Evolutionary conservation across 192 early-diverging fungal genomes (phyloP), one percentile per base, ranked within the genome.

Genomic region (Backusella mclennaniae): DNA sequence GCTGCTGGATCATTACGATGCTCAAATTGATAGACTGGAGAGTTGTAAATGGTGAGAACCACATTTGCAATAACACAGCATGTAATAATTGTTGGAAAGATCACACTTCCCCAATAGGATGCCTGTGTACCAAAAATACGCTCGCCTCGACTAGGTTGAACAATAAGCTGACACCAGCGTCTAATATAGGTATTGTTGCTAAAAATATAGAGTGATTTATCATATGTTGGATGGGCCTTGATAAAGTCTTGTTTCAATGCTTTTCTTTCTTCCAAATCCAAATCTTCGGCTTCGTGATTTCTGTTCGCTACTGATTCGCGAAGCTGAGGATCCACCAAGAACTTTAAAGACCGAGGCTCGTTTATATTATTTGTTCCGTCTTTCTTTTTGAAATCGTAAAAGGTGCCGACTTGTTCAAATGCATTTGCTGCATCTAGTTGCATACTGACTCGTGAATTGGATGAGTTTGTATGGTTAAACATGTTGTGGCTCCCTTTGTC

Each of bases 181-280:
- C 89, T 75, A 38, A 90, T 73, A 26, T 72, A 76, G 74, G 88
- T 88, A 6, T 76, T 69, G 2, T 84, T 80, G 12, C 85, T 81
- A 66, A 90, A 86, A 23, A 89, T 74, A 76, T 83, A 88, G 33
- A 90, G 73, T 17, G 89, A 85, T 35, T 84, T 84, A 63, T 87
- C 85, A 19, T 87, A 87, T 33, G 77, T 82, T 31, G 86, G 86
- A 74, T 87, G 86, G 0, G 78, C 78, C 6, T 66, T 75, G 17
- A 86, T 74, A 41, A 86, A 86, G 66, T 86, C 85, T 42, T 52
- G 76, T 41, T 84, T 75, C 4, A 78, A 31, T 7, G 83, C 85
- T 69, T 75, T 84, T 41, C 83, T 67, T 74, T 86, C 85, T 68
- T 80, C 72, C 21, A 80, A 41, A 68, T 83, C 78, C 49, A 84